A percentile compares a stretch with the other conserved stretches of the same genome.
Evolutionary conservation across 148 eudicot genomes (phyloP).

Genomic region (Fallopia convolvulus): DNA sequence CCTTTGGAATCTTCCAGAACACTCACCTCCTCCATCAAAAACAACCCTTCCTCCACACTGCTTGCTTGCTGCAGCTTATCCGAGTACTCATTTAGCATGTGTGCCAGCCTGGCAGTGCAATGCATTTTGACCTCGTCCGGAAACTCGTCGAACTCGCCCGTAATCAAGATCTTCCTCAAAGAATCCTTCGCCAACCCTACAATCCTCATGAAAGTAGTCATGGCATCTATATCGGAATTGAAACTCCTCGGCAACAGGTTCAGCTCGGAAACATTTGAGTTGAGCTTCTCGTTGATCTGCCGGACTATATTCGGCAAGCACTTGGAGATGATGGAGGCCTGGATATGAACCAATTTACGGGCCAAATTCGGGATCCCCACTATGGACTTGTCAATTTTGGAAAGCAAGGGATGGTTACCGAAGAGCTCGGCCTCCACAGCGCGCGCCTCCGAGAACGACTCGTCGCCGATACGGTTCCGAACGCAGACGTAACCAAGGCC

Average conservation of each 20-base stretch:
- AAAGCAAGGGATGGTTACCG: neutral
- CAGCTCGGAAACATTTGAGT: neutral
- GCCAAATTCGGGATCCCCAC: neutral
- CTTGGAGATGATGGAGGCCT: neutral
- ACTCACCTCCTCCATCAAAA: constrained; percentile 33
- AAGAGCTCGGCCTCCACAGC: neutral
- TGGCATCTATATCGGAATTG: neutral
- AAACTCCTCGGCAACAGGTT: neutral
- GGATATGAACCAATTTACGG: neutral
- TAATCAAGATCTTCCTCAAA: neutral
- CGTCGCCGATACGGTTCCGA: neutral
- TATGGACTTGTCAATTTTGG: neutral
- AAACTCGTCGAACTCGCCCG: constrained; percentile 7
- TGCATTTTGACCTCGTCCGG: constrained; percentile 9
- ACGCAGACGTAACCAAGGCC: constrained; percentile 1
- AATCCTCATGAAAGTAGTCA: neutral
- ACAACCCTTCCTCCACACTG: neutral
- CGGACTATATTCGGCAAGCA: neutral
- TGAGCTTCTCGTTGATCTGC: constrained; percentile 1
- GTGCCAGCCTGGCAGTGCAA: neutral
- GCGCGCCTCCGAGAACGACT: neutral
- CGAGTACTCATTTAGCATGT: constrained; percentile 13
- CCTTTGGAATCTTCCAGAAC: constrained; percentile 42
- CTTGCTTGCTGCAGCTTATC: constrained; percentile 13
- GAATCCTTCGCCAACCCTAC: neutral